Evolutionary conservation across 805 yeast species (phyloP).

Genomic region (Saturnispora quitensis): DNA sequence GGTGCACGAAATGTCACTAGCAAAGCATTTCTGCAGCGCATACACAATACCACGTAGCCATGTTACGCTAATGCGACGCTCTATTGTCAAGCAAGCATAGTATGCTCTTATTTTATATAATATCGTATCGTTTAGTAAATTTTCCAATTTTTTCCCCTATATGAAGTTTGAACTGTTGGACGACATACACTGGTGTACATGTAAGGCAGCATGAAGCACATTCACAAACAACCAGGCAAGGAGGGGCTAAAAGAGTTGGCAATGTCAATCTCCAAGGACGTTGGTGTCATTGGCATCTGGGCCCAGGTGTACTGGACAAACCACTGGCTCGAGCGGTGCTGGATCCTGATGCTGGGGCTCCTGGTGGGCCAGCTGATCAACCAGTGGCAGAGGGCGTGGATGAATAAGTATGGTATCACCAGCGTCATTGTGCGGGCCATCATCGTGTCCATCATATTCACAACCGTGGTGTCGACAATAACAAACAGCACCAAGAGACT

Average conservation of each 20-base stretch:
- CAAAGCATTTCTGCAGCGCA: not conserved
- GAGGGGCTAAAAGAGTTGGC: not conserved
- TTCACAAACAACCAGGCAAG: not conserved
- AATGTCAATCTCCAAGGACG: constrained; percentile 1
- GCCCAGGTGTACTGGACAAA: constrained; percentile 1
- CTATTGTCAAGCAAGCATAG: not conserved
- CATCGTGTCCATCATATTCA: not conserved
- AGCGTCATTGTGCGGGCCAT: constrained; percentile 1
- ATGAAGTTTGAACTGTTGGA: not conserved
- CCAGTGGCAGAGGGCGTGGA: constrained; percentile 6
- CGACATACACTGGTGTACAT: not conserved
- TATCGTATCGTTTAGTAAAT: no score
- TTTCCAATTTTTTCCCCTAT: not conserved
- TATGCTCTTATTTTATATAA: no score
- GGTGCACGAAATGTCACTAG: not conserved
- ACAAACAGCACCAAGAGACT: not conserved
- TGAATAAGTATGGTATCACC: not conserved
- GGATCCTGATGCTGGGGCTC: constrained; percentile 5
- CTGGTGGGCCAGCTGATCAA: constrained; percentile 3
- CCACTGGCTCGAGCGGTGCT: constrained; percentile 3
- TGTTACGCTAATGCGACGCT: not conserved
- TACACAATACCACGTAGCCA: not conserved
- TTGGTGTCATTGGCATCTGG: constrained; percentile 4
- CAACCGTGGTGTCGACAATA: not conserved
- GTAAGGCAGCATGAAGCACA: not conserved